A percentile compares a stretch with the other conserved stretches of the same genome.
These are phyloP conservation scores for Allium fistulosum DNA, from an alignment of 106 monocot genomes.

Conservation along the genomic window DNA sequence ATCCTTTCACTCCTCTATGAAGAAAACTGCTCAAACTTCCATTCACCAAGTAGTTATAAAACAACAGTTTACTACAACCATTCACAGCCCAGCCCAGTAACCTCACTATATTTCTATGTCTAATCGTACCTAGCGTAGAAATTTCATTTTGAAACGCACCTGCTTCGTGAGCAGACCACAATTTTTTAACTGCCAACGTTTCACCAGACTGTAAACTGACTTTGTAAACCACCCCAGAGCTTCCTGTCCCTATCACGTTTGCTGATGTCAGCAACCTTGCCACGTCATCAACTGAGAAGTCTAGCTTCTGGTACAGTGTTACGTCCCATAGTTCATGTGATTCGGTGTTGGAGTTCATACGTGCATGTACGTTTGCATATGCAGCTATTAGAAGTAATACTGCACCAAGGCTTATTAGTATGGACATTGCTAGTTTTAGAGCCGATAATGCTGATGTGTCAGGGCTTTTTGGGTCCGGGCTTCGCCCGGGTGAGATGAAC, in stretches of 20 bases:
- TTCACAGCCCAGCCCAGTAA: constrained; percentile 73
- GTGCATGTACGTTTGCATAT: constrained; percentile 34
- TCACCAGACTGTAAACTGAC: constrained; percentile 44
- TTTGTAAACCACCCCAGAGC: constrained; percentile 91
- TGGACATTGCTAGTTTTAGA: constrained; percentile 61
- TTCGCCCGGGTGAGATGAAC: constrained; percentile 19
- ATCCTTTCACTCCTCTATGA: constrained; percentile 50
- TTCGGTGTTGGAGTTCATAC: not conserved
- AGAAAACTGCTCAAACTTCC: constrained; percentile 73
- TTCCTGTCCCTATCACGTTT: constrained; percentile 88
- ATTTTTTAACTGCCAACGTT: constrained; percentile 77
- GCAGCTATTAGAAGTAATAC: constrained; percentile 38
- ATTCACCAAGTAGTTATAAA: constrained; percentile 78
- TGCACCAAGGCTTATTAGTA: constrained; percentile 43
- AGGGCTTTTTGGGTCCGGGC: not conserved
- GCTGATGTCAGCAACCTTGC: constrained; percentile 47
- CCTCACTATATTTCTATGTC: constrained; percentile 86
- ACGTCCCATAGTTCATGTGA: constrained; percentile 56
- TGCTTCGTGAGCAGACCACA: constrained; percentile 63
- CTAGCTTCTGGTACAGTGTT: constrained; percentile 78
- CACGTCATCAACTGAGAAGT: constrained; percentile 52
- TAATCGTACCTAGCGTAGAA: constrained; percentile 58
- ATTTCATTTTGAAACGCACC: constrained; percentile 72
- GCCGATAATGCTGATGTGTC: constrained; percentile 19
- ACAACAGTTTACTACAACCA: constrained; percentile 49